These are phyloP conservation scores for Aquanectria penicillioides DNA, from an alignment of 2,329 filamentous ascomycete species.

Conservation along the genomic window DNA sequence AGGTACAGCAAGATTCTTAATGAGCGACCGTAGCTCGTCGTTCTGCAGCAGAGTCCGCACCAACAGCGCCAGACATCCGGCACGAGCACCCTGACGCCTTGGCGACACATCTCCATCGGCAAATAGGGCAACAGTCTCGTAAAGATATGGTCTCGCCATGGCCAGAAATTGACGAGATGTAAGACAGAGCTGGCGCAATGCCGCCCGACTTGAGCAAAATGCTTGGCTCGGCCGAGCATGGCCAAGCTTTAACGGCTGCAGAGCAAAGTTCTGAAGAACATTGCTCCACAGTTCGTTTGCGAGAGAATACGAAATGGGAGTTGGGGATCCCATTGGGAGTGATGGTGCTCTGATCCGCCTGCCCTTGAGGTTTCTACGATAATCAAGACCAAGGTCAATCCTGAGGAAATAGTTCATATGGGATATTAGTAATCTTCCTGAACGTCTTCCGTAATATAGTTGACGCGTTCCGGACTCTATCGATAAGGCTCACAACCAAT, in stretches of 20 bases:
- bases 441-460: too few relatives aligned
- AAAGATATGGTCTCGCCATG: constrained; percentile 15
- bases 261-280: constrained; percentile 6
- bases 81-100: neutral
- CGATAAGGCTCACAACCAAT: too few relatives aligned
- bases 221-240: constrained; percentile 1
- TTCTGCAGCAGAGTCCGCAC: constrained; percentile 7
- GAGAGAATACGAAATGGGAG: neutral
- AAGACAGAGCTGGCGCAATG: constrained; percentile 14
- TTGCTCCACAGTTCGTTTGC: constrained; percentile 13
- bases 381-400: neutral
- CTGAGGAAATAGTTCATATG: too few relatives aligned
- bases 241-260: constrained; percentile 7
- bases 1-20: constrained; percentile 5
- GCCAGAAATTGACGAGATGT: constrained; percentile 9
- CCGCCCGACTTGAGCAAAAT: constrained; percentile 5
- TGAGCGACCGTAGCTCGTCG: constrained; percentile 9
- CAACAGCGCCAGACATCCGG: neutral
- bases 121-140: constrained; percentile 8
- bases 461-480: too few relatives aligned
- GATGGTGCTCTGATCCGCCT: neutral
- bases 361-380: neutral
- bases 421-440: too few relatives aligned
- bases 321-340: neutral
- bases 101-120: neutral